Base-by-base conservation (phyloP, 208 protist species). In the Crithidia brevicula region DNA sequence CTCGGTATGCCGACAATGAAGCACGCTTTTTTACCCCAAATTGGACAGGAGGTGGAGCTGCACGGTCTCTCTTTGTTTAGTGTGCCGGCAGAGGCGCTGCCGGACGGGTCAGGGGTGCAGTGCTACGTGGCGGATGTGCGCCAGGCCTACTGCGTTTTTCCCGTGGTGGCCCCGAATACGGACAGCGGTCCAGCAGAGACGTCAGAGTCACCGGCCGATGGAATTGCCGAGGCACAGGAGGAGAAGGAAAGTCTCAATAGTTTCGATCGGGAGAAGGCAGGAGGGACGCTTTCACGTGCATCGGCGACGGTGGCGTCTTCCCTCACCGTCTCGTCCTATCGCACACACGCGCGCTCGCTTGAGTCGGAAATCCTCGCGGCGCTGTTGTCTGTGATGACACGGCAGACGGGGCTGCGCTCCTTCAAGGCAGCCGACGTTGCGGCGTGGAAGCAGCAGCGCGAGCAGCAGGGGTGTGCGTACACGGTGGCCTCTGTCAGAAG, bases 141-240 rank as follows among this genome's bases (percentile, higher is more conserved):
- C 10, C 82, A 84, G 67, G 75, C 77, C 28, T 87, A 81, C 67
- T 93, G 88, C 47, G 73, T 77, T 5, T 42, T 93, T 36, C 74
- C 69, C 4, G 30, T 70, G 4, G 54, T 59, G 8, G 38, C 42
- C 3, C 1, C 49, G 20, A 10, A 56, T 5, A 18, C 7, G 7
- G n/a, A n/a, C n/a, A n/a, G n/a, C n/a, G n/a, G n/a, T n/a, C n/a
- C n/a, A n/a, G n/a, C n/a, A n/a, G n/a, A n/a, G n/a, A n/a, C n/a
- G n/a, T n/a, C n/a, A n/a, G n/a, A n/a, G n/a, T n/a, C n/a, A n/a
- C n/a, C n/a, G n/a, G n/a, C n/a, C n/a, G n/a, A n/a, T n/a, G n/a
- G n/a, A n/a, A n/a, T n/a, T n/a, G n/a, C n/a, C n/a, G 15, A 50
- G 20, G 1, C 25, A 18, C 25, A 61, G n/a, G 61, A 57, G 0